phyloP scores from a whole-genome alignment of 1,284 basidiomycete genomes.

The Irpex rosettiformis region DNA sequence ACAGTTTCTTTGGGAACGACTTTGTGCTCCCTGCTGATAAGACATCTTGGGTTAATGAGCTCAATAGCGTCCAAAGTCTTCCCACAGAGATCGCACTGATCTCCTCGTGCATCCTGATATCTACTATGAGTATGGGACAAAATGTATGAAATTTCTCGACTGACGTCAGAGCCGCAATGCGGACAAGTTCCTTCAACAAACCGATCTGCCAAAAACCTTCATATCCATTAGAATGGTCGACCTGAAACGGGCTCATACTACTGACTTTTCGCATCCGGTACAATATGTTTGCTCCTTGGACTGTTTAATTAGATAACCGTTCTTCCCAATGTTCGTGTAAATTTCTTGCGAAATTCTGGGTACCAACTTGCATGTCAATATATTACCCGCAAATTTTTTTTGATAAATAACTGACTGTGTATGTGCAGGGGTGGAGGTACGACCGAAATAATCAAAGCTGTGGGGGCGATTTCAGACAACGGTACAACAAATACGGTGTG shows the following conservation, averaged over 20 bases:
- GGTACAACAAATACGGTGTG: no score
- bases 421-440: constrained; percentile 90
- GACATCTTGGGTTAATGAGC: constrained; percentile 93
- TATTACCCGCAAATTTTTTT: background rate
- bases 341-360: constrained; percentile 85
- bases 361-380: background rate
- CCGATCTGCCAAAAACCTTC: constrained; percentile 89
- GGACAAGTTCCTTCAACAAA: constrained; percentile 96
- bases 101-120: constrained; percentile 88
- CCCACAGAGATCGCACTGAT: constrained; percentile 96
- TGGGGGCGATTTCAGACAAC: no score
- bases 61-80: constrained; percentile 93
- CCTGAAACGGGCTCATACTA: background rate
- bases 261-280: constrained; percentile 82
- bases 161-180: constrained; percentile 80
- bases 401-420: constrained; percentile 64
- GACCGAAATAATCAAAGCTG: constrained; percentile 96
- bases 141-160: constrained; percentile 13
- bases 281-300: constrained; percentile 92
- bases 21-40: constrained; percentile 79
- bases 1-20: constrained; percentile 77
- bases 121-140: background rate
- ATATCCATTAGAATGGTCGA: constrained; percentile 3
- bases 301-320: constrained; percentile 77
- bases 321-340: constrained; percentile 79